phyloP scores from a whole-genome alignment of 2,329 filamentous ascomycete species.

The Aspergillus sp. region DNA sequence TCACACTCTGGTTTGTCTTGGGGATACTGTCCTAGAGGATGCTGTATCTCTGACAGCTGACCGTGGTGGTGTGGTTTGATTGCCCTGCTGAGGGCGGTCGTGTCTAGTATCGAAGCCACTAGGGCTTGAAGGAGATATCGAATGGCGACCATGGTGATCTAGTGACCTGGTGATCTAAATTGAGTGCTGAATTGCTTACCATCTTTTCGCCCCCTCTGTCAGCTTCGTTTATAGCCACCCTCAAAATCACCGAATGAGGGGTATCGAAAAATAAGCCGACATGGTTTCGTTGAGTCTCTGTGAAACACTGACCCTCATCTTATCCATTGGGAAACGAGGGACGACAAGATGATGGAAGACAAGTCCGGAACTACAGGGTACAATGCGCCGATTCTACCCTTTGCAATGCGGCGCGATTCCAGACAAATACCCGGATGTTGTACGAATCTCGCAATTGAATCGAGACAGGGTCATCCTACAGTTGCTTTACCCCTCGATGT shows the following conservation, averaged over 20 bases:
- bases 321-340: too few relatives aligned
- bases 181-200: background rate
- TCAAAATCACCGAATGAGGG: background rate
- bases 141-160: constrained; percentile 7
- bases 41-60: background rate
- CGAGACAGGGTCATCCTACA: background rate
- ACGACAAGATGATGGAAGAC: too few relatives aligned
- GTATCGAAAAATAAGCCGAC: background rate
- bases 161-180: background rate
- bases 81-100: constrained; percentile 4
- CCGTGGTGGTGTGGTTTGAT: constrained; percentile 1
- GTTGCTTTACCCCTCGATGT: background rate
- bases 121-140: constrained; percentile 10
- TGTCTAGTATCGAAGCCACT: constrained; percentile 7
- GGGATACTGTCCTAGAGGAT: constrained; percentile 5
- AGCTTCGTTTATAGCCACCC: too few relatives aligned
- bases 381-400: too few relatives aligned
- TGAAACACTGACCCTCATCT: background rate
- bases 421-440: background rate
- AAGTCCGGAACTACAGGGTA: too few relatives aligned
- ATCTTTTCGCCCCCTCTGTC: background rate
- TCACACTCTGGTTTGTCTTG: constrained; percentile 17
- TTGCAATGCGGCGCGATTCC: background rate
- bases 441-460: background rate
- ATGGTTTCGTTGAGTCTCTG: background rate